phyloP scores from a whole-genome alignment of 805 yeast genomes.

The Metschnikowia amazonensis region DNA sequence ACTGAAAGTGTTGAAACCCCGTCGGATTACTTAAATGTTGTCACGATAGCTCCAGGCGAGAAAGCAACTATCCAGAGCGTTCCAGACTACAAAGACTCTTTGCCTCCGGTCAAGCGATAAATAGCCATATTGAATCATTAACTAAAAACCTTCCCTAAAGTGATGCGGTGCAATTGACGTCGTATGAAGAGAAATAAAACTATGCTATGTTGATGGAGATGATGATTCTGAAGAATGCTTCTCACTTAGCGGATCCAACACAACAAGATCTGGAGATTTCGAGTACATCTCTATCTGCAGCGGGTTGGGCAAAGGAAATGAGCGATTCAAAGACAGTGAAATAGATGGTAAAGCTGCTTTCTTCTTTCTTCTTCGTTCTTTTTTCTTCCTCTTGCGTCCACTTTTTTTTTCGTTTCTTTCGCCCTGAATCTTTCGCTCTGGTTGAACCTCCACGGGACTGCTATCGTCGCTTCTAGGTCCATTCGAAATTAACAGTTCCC shows the following conservation, averaged over 20 bases:
- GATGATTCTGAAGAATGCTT: constrained; percentile 3
- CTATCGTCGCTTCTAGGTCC: background rate
- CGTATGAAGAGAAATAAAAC: background rate
- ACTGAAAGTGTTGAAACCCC: constrained; percentile 19
- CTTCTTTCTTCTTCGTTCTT: constrained; percentile 4
- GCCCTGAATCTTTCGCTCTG: background rate
- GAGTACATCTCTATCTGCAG: constrained; percentile 17
- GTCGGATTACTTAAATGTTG: constrained; percentile 48
- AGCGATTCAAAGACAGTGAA: constrained; percentile 14
- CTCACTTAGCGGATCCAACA: constrained; percentile 8
- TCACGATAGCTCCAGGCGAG: constrained; percentile 39
- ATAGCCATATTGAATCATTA: background rate
- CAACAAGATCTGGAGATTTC: constrained; percentile 15
- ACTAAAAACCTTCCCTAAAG: background rate
- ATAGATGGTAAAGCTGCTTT: constrained; percentile 12
- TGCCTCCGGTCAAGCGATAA: constrained; percentile 4
- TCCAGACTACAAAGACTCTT: constrained; percentile 36
- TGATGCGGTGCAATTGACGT: background rate
- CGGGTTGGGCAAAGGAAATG: constrained; percentile 20
- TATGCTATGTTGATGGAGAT: constrained; percentile 3
- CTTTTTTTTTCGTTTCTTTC: constrained; percentile 1
- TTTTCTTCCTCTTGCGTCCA: constrained; percentile 1
- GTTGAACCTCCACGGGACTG: background rate
- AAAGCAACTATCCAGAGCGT: constrained; percentile 43
- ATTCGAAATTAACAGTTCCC: constrained; percentile 10